Conservation (phyloP, 148 eudicot genomes). For the Chenopodium formosanum region DNA sequence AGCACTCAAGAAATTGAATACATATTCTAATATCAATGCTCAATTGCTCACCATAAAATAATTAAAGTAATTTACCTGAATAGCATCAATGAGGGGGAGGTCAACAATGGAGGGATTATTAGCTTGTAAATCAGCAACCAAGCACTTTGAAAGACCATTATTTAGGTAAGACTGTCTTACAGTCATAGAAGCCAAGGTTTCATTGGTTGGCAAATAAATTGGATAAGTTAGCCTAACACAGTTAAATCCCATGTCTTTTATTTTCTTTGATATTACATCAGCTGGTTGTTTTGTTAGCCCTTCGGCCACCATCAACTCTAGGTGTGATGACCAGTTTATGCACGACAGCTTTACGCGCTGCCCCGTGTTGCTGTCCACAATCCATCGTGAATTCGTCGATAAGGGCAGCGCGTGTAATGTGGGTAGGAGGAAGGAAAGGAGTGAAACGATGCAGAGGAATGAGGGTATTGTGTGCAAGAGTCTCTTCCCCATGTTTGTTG, state of each 20-base stretch:
- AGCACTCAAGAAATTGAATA: too few relatives aligned
- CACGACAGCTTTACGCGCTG: conserved; percentile 79
- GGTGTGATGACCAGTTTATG: conserved; percentile 76
- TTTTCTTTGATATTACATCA: conserved; percentile 47
- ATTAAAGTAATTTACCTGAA: conserved; percentile 43
- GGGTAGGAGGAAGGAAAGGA: background rate
- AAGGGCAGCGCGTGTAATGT: conserved; percentile 41
- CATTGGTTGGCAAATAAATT: conserved; percentile 57
- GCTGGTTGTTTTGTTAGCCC: conserved; percentile 76
- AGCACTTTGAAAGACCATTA: conserved; percentile 35
- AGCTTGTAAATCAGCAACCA: conserved; percentile 53
- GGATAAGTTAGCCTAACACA: conserved; percentile 97
- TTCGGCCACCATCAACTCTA: conserved; percentile 65
- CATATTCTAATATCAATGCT: too few relatives aligned
- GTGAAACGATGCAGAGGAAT: background rate
- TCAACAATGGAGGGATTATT: conserved; percentile 70
- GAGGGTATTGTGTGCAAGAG: background rate
- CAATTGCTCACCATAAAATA: too few relatives aligned
- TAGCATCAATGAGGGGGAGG: conserved; percentile 58
- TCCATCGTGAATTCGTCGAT: conserved; percentile 74
- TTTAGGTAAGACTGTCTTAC: conserved; percentile 55
- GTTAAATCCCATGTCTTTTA: conserved; percentile 69
- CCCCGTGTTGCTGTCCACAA: conserved; percentile 60
- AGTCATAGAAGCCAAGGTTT: conserved; percentile 43
- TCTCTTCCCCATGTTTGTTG: background rate